Base-by-base conservation (phyloP, 2,329 filamentous ascomycete species). In the Hypoxylon sp. region DNA sequence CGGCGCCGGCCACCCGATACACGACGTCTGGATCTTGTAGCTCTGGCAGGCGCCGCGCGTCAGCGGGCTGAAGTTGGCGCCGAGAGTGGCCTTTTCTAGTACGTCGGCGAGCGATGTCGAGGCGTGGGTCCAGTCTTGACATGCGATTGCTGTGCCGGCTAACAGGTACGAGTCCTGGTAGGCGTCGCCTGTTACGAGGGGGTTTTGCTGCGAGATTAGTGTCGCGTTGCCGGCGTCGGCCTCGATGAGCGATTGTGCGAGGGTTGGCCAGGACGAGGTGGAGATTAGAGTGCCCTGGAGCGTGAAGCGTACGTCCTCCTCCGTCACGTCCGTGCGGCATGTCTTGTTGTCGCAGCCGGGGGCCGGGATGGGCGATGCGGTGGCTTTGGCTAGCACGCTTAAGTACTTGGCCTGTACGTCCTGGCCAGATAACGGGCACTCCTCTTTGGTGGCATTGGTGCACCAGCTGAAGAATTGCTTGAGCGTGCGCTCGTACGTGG, bases 391-490 rank as follows among this genome's bases (percentile, higher is more conserved):
- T 5, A 79, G 65, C 4, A 80, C 64, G 39, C 68, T 68, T 16
- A 74, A 61, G 39, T 71, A 74, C 30, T 73, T 65, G 16, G 69
- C 67, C 34, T 67, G 67, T 39, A 68, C 60, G 55, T 78, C 74
- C 37, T 76, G 59, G 25, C 75, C 75, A 19, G 75, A 59, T 2
- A 81, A 70, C 0, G 74, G 70, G 52, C 77, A 79, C 19, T 71
- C 53, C 7, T 56, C 67, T 0, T 72, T 66, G 29, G 71, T 71
- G 9, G 61, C 47, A 1, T 67, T 71, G 25, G 67, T 57, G 48
- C 79, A 81, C 77, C 78, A 81, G 1, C 50, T 30, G 68, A 81
- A 80, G 73, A 81, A 81, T 21, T 76, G 64, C 61, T 74, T 70
- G 4, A 82, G 69, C 1, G 72, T 76, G 3, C 70, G 66, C 48